Conservation (phyloP, 1,284 basidiomycete genomes). For the Phlebopus sp. region DNA sequence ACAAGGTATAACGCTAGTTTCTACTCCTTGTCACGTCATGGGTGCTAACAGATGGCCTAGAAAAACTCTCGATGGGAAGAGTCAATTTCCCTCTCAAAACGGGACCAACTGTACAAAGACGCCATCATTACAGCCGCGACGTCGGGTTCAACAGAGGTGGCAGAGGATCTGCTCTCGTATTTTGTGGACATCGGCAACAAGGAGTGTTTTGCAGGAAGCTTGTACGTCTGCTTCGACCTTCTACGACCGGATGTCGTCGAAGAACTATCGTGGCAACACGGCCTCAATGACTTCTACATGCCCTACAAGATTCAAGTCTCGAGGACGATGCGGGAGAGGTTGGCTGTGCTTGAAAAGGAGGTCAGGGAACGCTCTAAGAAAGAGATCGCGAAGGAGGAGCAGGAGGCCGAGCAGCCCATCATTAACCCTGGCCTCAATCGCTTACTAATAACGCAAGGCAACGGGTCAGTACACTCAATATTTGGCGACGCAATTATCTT, state of each 20-base stretch:
- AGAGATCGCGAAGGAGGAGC: constrained; percentile 82
- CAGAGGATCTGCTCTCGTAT: constrained; percentile 91
- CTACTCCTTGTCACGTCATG: not conserved
- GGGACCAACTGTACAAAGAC: constrained; percentile 96
- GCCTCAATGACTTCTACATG: constrained; percentile 94
- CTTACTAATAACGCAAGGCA: constrained; percentile 64
- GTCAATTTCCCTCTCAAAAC: constrained; percentile 90
- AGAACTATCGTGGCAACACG: constrained; percentile 95
- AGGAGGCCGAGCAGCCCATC: constrained; percentile 77
- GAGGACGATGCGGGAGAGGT: constrained; percentile 68
- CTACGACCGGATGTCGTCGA: constrained; percentile 89
- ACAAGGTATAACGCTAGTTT: constrained; percentile 60
- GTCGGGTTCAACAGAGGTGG: constrained; percentile 79
- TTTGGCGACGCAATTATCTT: not conserved
- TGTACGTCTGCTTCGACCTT: constrained; percentile 92
- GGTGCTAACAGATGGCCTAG: constrained; percentile 37
- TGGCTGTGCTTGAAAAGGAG: constrained; percentile 77
- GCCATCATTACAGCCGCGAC: constrained; percentile 90
- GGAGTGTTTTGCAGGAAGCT: constrained; percentile 91
- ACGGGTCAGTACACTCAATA: constrained; percentile 25
- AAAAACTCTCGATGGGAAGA: constrained; percentile 96
- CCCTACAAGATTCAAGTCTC: constrained; percentile 90
- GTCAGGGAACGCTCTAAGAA: constrained; percentile 80
- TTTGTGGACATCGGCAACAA: constrained; percentile 98
- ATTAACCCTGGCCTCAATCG: constrained; percentile 72